phyloP scores from a whole-genome alignment of 768 basidiomycete genomes.

The Tylopilus intermedius region DNA sequence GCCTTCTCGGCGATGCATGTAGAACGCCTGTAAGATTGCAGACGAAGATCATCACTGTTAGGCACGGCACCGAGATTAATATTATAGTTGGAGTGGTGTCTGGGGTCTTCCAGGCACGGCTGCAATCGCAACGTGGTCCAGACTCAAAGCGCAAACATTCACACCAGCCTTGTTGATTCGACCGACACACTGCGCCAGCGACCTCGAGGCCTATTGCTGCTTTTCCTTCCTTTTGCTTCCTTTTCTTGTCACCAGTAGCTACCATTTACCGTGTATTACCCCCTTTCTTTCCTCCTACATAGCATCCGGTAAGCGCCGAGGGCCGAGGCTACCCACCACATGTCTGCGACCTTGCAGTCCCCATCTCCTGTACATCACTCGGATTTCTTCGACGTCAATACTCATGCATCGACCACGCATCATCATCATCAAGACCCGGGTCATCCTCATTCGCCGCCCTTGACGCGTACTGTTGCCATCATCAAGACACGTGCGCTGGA shows the following conservation, averaged over 20 bases:
- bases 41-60: no score
- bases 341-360: slow-evolving; percentile 17
- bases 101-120: neutral
- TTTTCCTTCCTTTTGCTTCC: slow-evolving; percentile 22
- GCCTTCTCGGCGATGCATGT: no score
- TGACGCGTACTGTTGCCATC: slow-evolving; percentile 72
- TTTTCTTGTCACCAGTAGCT: slow-evolving; percentile 9
- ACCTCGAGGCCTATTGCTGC: slow-evolving; percentile 5
- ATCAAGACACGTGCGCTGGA: slow-evolving; percentile 76
- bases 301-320: slow-evolving; percentile 6
- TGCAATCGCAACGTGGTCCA: no score
- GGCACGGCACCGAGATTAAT: neutral
- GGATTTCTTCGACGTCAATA: slow-evolving; percentile 13
- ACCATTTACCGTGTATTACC: slow-evolving; percentile 20
- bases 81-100: neutral
- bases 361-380: slow-evolving; percentile 14
- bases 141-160: neutral
- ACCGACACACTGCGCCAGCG: slow-evolving; percentile 1
- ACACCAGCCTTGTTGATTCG: slow-evolving; percentile 10
- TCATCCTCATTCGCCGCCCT: slow-evolving; percentile 7
- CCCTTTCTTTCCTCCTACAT: slow-evolving; percentile 2
- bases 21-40: neutral
- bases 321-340: slow-evolving; percentile 9
- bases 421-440: slow-evolving; percentile 4
- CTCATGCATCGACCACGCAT: neutral